A percentile compares a stretch with the other conserved stretches of the same genome.
Evolutionary conservation across 1,284 basidiomycete genomes (phyloP).

Genomic region (Coriolopsis trogii): DNA sequence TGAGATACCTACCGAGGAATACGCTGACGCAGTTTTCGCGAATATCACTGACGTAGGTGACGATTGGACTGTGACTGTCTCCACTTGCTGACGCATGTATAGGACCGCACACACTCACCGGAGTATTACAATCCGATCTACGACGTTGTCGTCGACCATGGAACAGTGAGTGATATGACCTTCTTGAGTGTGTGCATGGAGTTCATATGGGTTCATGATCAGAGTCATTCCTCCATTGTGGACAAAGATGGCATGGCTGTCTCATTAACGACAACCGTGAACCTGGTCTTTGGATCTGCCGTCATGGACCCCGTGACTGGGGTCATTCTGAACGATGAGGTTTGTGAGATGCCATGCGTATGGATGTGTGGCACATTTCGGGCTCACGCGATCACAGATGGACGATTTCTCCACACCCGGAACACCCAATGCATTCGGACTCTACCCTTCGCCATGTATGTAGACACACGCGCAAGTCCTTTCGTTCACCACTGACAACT

Average conservation of each 20-base stretch:
- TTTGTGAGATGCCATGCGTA: constrained; percentile 18
- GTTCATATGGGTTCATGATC: constrained; percentile 1
- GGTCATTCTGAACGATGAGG: constrained; percentile 88
- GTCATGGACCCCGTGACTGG: constrained; percentile 87
- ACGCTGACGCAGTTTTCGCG: constrained; percentile 58
- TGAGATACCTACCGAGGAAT: constrained; percentile 74
- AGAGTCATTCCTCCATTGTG: constrained; percentile 84
- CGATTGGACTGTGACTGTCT: background rate
- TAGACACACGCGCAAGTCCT: background rate
- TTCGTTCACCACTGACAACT: background rate
- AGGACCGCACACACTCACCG: constrained; percentile 80
- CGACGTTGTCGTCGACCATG: constrained; percentile 80
- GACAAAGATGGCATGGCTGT: constrained; percentile 88
- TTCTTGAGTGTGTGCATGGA: background rate
- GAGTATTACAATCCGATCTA: constrained; percentile 86
- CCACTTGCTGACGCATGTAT: background rate
- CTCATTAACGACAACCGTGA: constrained; percentile 86
- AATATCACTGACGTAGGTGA: constrained; percentile 81
- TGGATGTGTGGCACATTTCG: too few species aligned
- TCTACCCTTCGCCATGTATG: constrained; percentile 84
- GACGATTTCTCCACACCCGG: constrained; percentile 91
- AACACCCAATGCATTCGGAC: constrained; percentile 78
- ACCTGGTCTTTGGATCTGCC: constrained; percentile 84
- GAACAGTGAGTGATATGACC: constrained; percentile 62
- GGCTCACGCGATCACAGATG: too few species aligned